A percentile compares a stretch with the other conserved stretches of the same genome.
phyloP scores from a whole-genome alignment of 148 eudicot genomes.

The Cornus florida region DNA sequence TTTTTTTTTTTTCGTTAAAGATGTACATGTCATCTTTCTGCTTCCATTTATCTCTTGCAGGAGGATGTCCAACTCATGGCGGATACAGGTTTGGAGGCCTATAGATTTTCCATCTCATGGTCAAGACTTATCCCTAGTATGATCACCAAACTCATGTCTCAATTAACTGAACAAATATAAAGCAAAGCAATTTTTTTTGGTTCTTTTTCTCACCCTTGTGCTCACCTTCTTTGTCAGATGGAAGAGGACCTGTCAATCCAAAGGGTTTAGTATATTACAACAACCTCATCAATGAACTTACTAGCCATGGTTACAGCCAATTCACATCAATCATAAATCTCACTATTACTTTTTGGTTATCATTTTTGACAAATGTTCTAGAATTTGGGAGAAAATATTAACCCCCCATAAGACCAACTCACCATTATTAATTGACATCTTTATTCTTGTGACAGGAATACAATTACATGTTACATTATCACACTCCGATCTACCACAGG shows the following conservation, averaged over 20 bases:
- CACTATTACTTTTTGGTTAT: not conserved
- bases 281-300: slow-evolving; percentile 50
- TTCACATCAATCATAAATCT: not conserved
- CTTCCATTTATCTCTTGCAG: slow-evolving; percentile 27
- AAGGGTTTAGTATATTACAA: slow-evolving; percentile 56
- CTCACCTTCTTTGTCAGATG: slow-evolving; percentile 31
- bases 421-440: too few species aligned
- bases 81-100: slow-evolving; percentile 67
- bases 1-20: not conserved
- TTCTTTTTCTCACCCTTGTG: slow-evolving; percentile 3
- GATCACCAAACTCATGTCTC: slow-evolving; percentile 6
- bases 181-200: not conserved
- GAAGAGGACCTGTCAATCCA: slow-evolving; percentile 57
- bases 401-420: too few species aligned
- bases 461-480: slow-evolving; percentile 65
- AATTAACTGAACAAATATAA: not conserved
- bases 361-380: too few species aligned
- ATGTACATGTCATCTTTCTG: not conserved
- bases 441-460: slow-evolving; percentile 42
- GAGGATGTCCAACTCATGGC: slow-evolving; percentile 67
- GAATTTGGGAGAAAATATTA: too few species aligned
- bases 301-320: slow-evolving; percentile 37
- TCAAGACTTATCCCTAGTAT: slow-evolving; percentile 72
- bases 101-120: slow-evolving; percentile 72
- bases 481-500: slow-evolving; percentile 59